Base-by-base conservation (phyloP, 495 filamentous ascomycete genomes). In the Penicillium dipodomyicola region DNA sequence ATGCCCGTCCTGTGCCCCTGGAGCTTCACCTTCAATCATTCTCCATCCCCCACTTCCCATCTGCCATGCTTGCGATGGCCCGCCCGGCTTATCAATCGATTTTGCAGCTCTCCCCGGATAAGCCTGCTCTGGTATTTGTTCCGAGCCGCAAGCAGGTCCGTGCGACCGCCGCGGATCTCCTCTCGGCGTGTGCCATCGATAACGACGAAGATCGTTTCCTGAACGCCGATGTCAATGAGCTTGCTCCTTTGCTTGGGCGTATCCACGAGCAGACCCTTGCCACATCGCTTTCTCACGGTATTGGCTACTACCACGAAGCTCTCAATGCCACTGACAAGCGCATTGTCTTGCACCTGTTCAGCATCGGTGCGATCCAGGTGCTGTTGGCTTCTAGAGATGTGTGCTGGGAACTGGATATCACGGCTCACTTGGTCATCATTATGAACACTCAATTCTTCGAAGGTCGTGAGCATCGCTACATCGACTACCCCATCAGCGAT, bases 371-470 rank as follows among this genome's bases (percentile, higher is more conserved):
- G 17, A 91, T 97, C 54, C 96, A 97, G 64, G 87, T 97, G 23
- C 73, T 99, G 60, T 76, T 99, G 49, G 94, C 93, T 29, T 97
- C 94, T 29, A 84, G 94, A 42, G 95, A 97, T 75, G 89, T 91
- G 30, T 96, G 92, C 74, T 99, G 94, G 94, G 94, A 99, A 72
- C 76, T 99, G 50, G 84, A 96, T 53, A 84, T 83, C 63, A 90
- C 83, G 3, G 93, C 91, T 15, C 91, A 97, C 69, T 72, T 97
- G 39, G 95, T 97, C 8, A 83, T 97, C 35, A 86, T 97, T 22
- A 97, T 97, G 95, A 91, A 91, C 20, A 99, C 95, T n/a, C 95
- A 97, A 65, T 99, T 91, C 72, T 99, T 92, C 54, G 94, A 99
- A 59, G 94, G 94, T 17, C 84, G 91, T 57, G 95, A 99, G 67